Percentiles rank a stretch among this genome's conserved stretches.
Evolutionary conservation across 1,284 basidiomycete genomes (phyloP).

Genomic region (Trametes sp.): DNA sequence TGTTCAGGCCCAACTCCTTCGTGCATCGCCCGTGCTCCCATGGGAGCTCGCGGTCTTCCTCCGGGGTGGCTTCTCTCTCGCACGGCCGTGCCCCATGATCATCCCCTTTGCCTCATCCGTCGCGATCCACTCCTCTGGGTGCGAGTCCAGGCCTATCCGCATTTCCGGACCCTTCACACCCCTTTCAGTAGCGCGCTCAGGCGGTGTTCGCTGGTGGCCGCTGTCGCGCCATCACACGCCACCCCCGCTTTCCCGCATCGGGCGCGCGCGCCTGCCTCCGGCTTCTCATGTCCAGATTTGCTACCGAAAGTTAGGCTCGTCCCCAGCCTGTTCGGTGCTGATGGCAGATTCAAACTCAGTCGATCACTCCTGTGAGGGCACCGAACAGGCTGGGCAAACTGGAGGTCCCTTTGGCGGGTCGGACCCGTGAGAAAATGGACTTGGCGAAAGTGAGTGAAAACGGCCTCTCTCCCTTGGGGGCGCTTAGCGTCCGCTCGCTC

Average conservation of each 20-base stretch:
- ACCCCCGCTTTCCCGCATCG: slow-evolving; percentile 27
- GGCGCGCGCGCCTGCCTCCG: slow-evolving; percentile 16
- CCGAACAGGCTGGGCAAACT: too few species aligned
- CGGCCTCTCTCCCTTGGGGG: too few species aligned
- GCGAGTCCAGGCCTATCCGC: slow-evolving; percentile 22
- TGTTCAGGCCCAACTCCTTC: slow-evolving; percentile 3
- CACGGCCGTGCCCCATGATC: slow-evolving; percentile 31
- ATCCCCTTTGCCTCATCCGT: slow-evolving; percentile 30
- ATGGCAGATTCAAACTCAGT: too few species aligned
- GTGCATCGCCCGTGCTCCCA: slow-evolving; percentile 23
- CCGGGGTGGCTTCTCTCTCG: slow-evolving; percentile 31
- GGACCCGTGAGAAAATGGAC: too few species aligned
- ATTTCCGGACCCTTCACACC: slow-evolving; percentile 24
- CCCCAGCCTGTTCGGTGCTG: too few species aligned
- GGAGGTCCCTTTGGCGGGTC: too few species aligned
- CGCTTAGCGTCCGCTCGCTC: too few species aligned
- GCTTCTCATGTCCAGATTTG: slow-evolving; percentile 21
- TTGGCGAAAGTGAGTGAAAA: too few species aligned
- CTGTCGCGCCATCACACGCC: slow-evolving; percentile 34
- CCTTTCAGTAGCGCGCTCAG: slow-evolving; percentile 25
- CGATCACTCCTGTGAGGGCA: too few species aligned
- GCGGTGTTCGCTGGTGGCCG: slow-evolving; percentile 19
- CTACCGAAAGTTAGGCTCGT: slow-evolving; percentile 13
- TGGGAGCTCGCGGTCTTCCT: slow-evolving; percentile 23
- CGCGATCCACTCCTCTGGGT: slow-evolving; percentile 24